Evolutionary conservation across 2,329 filamentous ascomycete species (phyloP).

Genomic region (Alternaria solani): DNA sequence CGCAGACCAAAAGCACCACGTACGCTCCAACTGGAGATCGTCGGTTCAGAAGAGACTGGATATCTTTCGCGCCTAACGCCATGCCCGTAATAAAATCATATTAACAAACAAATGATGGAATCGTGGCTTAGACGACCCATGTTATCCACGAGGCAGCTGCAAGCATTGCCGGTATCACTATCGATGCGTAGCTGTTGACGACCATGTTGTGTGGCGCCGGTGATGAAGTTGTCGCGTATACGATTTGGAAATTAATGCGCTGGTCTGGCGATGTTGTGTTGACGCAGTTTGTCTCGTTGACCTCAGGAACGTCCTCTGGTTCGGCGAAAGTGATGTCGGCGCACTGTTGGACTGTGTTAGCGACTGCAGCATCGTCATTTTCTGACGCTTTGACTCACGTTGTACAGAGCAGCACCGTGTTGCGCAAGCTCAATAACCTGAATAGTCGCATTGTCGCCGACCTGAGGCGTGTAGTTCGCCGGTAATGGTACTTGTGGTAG

Average conservation of each 20-base stretch:
- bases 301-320: conserved; percentile 75
- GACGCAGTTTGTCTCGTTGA: conserved; percentile 86
- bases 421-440: conserved; percentile 84
- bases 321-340: conserved; percentile 93
- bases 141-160: conserved; percentile 37
- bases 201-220: conserved; percentile 36
- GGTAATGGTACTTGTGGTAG: conserved; percentile 89
- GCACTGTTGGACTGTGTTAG: conserved; percentile 66
- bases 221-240: conserved; percentile 68
- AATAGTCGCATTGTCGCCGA: conserved; percentile 90
- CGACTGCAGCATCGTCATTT: not conserved
- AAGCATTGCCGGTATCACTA: conserved; percentile 41
- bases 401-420: conserved; percentile 84
- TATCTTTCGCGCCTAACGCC: conserved; percentile 34
- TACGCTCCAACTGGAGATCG: conserved; percentile 12
- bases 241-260: conserved; percentile 72
- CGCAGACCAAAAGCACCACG: not conserved
- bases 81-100: conserved; percentile 12
- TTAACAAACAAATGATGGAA: conserved; percentile 8
- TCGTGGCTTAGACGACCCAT: conserved; percentile 24
- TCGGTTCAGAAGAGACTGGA: conserved; percentile 21
- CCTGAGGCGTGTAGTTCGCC: conserved; percentile 70
- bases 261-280: conserved; percentile 68
- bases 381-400: conserved; percentile 62
- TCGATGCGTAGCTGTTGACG: conserved; percentile 37